phyloP scores from a whole-genome alignment of 257 asterid genomes.

The Parsonsia alboflavescens region DNA sequence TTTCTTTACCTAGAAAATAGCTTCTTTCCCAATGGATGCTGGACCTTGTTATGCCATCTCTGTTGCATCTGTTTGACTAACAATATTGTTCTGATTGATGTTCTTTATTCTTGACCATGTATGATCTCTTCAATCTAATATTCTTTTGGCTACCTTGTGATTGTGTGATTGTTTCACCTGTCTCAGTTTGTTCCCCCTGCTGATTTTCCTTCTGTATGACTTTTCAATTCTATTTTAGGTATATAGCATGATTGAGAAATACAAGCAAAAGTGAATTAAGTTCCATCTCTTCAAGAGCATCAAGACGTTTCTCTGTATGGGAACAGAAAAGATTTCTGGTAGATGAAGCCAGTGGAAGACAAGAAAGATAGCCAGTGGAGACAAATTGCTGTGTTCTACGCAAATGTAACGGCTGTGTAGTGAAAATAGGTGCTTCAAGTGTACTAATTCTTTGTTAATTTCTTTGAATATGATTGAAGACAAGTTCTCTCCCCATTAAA shows the following conservation, averaged over 20 bases:
- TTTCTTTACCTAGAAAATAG: background rate
- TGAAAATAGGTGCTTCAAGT: background rate
- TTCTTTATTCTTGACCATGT: background rate
- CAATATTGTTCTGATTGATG: background rate
- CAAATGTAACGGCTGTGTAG: background rate
- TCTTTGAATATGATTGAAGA: background rate
- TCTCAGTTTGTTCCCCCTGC: background rate
- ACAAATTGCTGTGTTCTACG: background rate
- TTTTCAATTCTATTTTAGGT: slow-evolving; percentile 48
- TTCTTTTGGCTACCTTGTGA: background rate
- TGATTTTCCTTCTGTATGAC: slow-evolving; percentile 11
- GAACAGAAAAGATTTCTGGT: background rate
- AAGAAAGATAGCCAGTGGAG: background rate
- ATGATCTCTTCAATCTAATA: background rate
- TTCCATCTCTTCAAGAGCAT: slow-evolving; percentile 30
- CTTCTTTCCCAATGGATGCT: background rate
- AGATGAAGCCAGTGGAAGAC: background rate
- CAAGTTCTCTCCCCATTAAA: background rate
- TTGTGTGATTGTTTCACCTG: background rate
- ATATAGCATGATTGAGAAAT: slow-evolving; percentile 63
- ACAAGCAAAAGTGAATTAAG: slow-evolving; percentile 43
- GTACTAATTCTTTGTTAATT: background rate
- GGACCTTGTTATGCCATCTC: background rate
- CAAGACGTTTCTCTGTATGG: slow-evolving; percentile 4
- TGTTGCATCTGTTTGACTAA: background rate